Conservation (phyloP, 2,329 filamentous ascomycete species). For the Ciborinia camelliae region DNA sequence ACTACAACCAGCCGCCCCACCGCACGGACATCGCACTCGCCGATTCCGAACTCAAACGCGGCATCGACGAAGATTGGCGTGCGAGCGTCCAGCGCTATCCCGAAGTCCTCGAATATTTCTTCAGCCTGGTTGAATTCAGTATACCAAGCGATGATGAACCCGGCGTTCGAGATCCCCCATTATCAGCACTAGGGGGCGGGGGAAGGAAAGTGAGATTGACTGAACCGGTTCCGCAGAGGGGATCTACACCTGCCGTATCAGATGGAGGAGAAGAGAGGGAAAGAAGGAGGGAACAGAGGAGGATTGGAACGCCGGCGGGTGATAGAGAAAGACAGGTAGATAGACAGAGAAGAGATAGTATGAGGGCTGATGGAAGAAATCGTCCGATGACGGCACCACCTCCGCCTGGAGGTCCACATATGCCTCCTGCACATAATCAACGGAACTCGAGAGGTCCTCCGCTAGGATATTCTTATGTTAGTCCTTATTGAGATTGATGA, state of each 20-base stretch:
- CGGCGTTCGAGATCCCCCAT: slow-evolving; percentile 56
- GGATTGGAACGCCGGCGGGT: slow-evolving; percentile 19
- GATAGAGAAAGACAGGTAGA: slow-evolving; percentile 11
- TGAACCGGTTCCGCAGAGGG: slow-evolving; percentile 26
- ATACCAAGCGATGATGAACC: slow-evolving; percentile 61
- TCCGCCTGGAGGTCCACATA: slow-evolving; percentile 18
- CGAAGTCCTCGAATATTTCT: slow-evolving; percentile 80
- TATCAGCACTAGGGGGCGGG: slow-evolving; percentile 42
- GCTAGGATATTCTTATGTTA: slow-evolving; percentile 24
- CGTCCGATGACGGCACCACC: slow-evolving; percentile 23
- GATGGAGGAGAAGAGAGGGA: slow-evolving; percentile 20
- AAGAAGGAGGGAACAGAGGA: slow-evolving; percentile 21
- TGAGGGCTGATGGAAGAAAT: slow-evolving; percentile 17
- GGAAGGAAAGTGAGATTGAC: slow-evolving; percentile 33
- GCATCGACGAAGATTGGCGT: slow-evolving; percentile 77
- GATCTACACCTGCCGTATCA: slow-evolving; percentile 22
- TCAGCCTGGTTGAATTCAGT: slow-evolving; percentile 62
- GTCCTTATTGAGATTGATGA: slow-evolving; percentile 17
- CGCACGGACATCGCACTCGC: slow-evolving; percentile 62
- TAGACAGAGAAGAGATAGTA: slow-evolving; percentile 21
- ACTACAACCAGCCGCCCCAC: slow-evolving; percentile 56
- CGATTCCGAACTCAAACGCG: slow-evolving; percentile 63
- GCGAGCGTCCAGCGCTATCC: slow-evolving; percentile 72
- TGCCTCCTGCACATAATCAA: slow-evolving; percentile 11
- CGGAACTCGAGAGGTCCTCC: slow-evolving; percentile 9